These are phyloP conservation scores for Solanum gandarillasii DNA, from an alignment of 257 asterid genomes.

Conservation along the genomic window DNA sequence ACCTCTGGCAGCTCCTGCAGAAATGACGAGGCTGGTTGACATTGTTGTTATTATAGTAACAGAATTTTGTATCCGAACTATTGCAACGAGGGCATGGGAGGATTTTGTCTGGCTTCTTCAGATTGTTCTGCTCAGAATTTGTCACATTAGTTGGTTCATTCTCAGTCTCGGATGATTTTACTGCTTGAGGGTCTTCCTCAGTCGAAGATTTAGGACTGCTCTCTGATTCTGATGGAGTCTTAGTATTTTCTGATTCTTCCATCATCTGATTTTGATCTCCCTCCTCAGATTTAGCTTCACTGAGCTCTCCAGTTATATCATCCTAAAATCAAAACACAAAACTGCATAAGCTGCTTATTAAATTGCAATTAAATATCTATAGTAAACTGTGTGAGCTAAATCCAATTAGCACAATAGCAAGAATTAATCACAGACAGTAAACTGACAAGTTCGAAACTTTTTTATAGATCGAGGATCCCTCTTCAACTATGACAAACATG, in stretches of 20 bases:
- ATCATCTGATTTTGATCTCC: slow-evolving; percentile 12
- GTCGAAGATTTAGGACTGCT: slow-evolving; percentile 12
- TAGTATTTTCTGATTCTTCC: slow-evolving; percentile 19
- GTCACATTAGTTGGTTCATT: slow-evolving; percentile 21
- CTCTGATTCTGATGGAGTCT: slow-evolving; percentile 11
- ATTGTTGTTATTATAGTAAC: slow-evolving; percentile 88
- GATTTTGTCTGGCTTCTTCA: slow-evolving; percentile 78
- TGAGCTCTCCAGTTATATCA: slow-evolving; percentile 13
- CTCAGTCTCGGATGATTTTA: slow-evolving; percentile 19
- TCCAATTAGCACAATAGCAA: neutral
- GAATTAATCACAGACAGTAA: neutral
- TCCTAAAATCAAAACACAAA: slow-evolving; percentile 24
- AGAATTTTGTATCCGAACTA: slow-evolving; percentile 83
- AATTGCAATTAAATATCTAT: neutral
- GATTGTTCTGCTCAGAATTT: slow-evolving; percentile 34
- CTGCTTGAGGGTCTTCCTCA: slow-evolving; percentile 27
- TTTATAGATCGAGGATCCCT: neutral
- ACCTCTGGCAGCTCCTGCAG: slow-evolving; percentile 92
- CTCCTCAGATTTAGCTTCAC: slow-evolving; percentile 14
- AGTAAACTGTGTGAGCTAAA: neutral
- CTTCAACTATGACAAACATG: neutral
- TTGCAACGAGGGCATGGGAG: slow-evolving; percentile 94
- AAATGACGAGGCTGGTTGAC: slow-evolving; percentile 85
- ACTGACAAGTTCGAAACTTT: neutral
- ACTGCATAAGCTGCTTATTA: neutral